A percentile compares a stretch with the other conserved stretches of the same genome.
phyloP scores from a whole-genome alignment of 1,284 basidiomycete species.

The Cystobasidium sp. region DNA sequence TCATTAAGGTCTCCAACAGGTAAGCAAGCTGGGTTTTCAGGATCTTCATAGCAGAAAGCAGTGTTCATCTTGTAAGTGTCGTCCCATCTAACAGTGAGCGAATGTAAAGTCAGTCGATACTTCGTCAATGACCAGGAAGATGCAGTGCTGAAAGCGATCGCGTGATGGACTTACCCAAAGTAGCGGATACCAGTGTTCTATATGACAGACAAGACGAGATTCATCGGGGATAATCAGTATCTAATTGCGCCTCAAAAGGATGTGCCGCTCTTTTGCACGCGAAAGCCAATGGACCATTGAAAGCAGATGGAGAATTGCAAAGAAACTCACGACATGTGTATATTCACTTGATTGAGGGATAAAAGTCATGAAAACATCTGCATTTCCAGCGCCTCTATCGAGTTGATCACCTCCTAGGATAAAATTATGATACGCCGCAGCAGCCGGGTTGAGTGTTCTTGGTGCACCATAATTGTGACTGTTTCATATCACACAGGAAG shows the following conservation, averaged over 20 bases:
- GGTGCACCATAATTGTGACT: constrained; percentile 46
- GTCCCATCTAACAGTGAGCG: constrained; percentile 16
- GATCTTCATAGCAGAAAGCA: constrained; percentile 38
- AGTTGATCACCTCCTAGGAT: constrained; percentile 47
- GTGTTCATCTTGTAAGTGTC: constrained; percentile 29
- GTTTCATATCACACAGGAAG: not conserved
- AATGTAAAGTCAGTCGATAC: too few species aligned
- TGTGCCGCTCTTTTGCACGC: too few species aligned
- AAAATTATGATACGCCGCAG: constrained; percentile 49
- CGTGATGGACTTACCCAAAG: not conserved
- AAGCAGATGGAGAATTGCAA: too few species aligned
- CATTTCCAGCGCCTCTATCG: constrained; percentile 50
- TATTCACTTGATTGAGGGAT: constrained; percentile 51
- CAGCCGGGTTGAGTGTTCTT: constrained; percentile 49
- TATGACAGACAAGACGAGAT: not conserved
- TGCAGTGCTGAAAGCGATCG: not conserved
- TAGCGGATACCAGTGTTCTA: constrained; percentile 29
- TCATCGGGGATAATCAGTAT: not conserved
- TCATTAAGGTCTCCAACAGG: constrained; percentile 10
- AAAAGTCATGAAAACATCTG: constrained; percentile 47
- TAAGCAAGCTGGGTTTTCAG: constrained; percentile 30
- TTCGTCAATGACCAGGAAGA: not conserved
- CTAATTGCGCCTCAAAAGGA: too few species aligned
- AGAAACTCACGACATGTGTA: constrained; percentile 43
- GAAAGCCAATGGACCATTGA: too few species aligned